These are phyloP conservation scores for Dothistroma septosporum DNA, from an alignment of 2,329 filamentous ascomycete species.

Conservation along the genomic window DNA sequence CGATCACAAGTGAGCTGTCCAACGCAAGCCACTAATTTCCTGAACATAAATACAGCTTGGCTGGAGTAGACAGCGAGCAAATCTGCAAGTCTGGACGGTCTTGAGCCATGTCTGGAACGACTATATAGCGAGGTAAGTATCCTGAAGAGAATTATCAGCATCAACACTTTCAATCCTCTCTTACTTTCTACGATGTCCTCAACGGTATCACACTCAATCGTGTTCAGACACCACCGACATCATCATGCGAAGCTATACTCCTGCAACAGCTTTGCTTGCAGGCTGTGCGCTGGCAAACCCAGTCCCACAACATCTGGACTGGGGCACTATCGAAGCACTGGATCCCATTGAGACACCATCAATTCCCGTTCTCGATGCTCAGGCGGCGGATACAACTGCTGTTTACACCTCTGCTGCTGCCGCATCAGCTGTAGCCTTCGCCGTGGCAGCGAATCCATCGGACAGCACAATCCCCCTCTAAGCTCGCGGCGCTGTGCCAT, in stretches of 20 bases:
- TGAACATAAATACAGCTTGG: not conserved
- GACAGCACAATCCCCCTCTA: conserved; percentile 17
- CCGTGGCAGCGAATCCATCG: conserved; percentile 19
- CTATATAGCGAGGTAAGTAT: not conserved
- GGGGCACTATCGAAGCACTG: conserved; percentile 18
- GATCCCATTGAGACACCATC: conserved; percentile 12
- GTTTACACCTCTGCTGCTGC: conserved; percentile 14
- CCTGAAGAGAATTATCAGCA: not conserved
- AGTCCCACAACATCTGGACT: conserved; percentile 25
- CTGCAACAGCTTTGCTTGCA: conserved; percentile 17
- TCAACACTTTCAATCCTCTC: not conserved
- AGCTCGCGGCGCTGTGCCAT: conserved; percentile 8
- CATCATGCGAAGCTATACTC: conserved; percentile 17
- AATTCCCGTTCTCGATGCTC: conserved; percentile 20
- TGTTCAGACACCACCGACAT: not conserved
- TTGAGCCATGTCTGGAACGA: not conserved
- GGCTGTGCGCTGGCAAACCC: conserved; percentile 21
- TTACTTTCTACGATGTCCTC: not conserved
- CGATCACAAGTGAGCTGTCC: not conserved
- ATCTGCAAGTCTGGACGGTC: not conserved
- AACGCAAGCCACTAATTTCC: not conserved
- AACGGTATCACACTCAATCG: not conserved
- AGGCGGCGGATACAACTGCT: conserved; percentile 16
- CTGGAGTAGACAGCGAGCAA: not conserved
- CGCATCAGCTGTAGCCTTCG: conserved; percentile 18